Conservation (phyloP, 2,329 filamentous ascomycete genomes). For the Penicillium sp. region DNA sequence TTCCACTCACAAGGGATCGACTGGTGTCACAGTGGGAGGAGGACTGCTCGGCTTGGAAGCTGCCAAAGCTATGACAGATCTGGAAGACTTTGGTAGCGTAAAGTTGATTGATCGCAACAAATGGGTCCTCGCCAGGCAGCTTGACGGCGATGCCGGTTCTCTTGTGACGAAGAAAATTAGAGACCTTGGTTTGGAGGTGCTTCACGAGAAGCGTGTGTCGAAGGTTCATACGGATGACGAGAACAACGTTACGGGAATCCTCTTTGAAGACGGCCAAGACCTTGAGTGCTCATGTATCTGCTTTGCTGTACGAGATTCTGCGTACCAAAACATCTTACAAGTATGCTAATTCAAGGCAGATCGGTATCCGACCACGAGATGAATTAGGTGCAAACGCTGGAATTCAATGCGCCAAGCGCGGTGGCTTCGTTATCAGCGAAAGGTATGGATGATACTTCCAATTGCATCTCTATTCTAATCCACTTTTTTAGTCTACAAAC, state of each 20-base stretch:
- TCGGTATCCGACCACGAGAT: conserved; percentile 81
- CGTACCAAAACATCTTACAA: not conserved
- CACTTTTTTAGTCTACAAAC: conserved; percentile 62
- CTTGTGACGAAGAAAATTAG: conserved; percentile 84
- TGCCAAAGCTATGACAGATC: conserved; percentile 88
- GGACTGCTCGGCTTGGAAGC: conserved; percentile 86
- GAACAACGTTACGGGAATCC: conserved; percentile 73
- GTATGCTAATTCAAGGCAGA: conserved; percentile 46
- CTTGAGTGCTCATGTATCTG: conserved; percentile 82
- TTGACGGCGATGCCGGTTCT: conserved; percentile 78
- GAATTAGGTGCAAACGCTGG: conserved; percentile 73
- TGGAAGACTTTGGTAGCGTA: conserved; percentile 74
- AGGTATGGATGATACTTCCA: conserved; percentile 23
- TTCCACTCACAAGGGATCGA: conserved; percentile 66
- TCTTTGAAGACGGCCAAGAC: conserved; percentile 79
- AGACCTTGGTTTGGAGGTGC: conserved; percentile 77
- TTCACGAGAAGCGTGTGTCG: conserved; percentile 76
- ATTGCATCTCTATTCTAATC: not conserved
- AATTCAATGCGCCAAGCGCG: conserved; percentile 72
- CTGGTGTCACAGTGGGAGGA: conserved; percentile 80
- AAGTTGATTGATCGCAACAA: conserved; percentile 80
- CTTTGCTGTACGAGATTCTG: conserved; percentile 65
- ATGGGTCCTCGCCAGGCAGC: conserved; percentile 82
- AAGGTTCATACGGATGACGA: conserved; percentile 70
- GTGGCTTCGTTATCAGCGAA: conserved; percentile 68